A percentile compares a stretch with the other conserved stretches of the same genome.
Evolutionary conservation across 169 alveolate genomes (phyloP).

Genomic region (Cryptosporidium muris): DNA sequence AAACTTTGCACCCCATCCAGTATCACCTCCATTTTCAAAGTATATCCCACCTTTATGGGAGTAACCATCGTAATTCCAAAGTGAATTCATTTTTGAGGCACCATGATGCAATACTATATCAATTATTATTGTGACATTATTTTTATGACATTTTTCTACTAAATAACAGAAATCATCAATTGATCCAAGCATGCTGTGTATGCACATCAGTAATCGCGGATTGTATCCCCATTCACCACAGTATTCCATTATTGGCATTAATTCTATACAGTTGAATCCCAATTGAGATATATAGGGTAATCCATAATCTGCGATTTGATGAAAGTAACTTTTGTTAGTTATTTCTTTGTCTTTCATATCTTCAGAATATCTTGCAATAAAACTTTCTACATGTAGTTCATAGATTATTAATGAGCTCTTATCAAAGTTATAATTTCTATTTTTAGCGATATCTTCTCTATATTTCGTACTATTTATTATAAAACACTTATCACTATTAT

Average conservation of each 20-base stretch:
- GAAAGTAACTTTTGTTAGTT: conserved; percentile 4
- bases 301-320: conserved; percentile 58
- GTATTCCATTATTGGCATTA: conserved; percentile 75
- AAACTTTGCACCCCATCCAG: conserved; percentile 78
- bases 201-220: conserved; percentile 70
- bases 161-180: conserved; percentile 51
- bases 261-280: conserved; percentile 72
- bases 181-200: conserved; percentile 64
- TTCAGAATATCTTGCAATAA: conserved; percentile 1
- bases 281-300: conserved; percentile 7
- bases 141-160: conserved; percentile 62
- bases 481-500: conserved; percentile 24
- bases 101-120: conserved; percentile 76
- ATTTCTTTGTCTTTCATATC: neutral
- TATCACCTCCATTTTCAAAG: conserved; percentile 77
- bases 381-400: conserved; percentile 67
- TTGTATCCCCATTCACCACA: conserved; percentile 78
- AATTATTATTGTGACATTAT: conserved; percentile 40
- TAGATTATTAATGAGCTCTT: conserved; percentile 30
- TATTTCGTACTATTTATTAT: neutral
- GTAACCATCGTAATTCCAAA: conserved; percentile 77
- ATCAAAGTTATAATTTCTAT: neutral
- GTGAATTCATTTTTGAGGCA: conserved; percentile 72
- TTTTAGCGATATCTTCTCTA: neutral
- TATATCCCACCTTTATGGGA: conserved; percentile 75